Percentiles rank a stretch among this genome's conserved stretches.
phyloP scores from a whole-genome alignment of 148 eudicot species.

The Dianthus caryophyllus region DNA sequence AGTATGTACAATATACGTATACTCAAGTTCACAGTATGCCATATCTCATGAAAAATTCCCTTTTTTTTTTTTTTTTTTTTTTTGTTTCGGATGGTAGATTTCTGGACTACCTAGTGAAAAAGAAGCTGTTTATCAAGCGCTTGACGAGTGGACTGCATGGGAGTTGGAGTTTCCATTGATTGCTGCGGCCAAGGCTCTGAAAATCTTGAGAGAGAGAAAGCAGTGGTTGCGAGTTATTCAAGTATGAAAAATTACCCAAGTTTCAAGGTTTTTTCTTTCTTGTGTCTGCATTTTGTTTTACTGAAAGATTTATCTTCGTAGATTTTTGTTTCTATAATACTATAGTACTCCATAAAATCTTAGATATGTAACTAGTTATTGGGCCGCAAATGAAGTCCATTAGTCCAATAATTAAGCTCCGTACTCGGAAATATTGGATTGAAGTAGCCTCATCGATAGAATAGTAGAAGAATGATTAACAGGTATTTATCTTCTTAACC shows the following conservation, averaged over 20 bases:
- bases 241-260: conserved; percentile 29
- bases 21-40: no score
- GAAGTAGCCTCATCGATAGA: background rate
- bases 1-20: no score
- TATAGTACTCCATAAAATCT: no score
- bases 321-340: background rate
- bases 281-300: background rate
- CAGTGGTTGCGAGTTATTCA: conserved; percentile 80
- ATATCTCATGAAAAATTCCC: background rate
- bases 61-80: conserved; percentile 11
- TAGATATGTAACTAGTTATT: background rate
- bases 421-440: background rate
- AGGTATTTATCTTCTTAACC: background rate
- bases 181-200: conserved; percentile 86
- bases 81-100: conserved; percentile 42
- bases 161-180: conserved; percentile 84
- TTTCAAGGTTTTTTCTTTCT: background rate
- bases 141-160: conserved; percentile 91
- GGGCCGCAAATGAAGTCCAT: background rate
- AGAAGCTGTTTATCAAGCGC: conserved; percentile 73
- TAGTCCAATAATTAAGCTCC: background rate
- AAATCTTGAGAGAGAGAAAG: conserved; percentile 55
- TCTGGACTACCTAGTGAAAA: conserved; percentile 78
- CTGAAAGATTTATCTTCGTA: background rate
- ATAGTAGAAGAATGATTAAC: background rate